phyloP scores from a whole-genome alignment of 495 filamentous ascomycete genomes.

The Aspergillus biplanus region DNA sequence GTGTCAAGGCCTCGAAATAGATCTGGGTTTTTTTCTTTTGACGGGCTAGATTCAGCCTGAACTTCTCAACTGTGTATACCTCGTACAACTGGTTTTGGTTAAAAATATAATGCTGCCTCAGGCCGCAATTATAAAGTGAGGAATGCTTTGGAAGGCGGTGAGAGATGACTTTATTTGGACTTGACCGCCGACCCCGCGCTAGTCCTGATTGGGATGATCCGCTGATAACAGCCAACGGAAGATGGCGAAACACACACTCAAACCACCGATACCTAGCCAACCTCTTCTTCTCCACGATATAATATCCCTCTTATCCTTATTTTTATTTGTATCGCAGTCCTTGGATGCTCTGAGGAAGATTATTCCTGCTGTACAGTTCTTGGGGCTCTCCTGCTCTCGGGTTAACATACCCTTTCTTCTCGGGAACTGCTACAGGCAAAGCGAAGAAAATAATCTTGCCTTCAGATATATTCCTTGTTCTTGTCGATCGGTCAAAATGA shows the following conservation, averaged over 20 bases:
- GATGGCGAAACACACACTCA: slow-evolving; percentile 31
- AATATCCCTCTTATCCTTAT: not conserved
- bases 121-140: too few relatives aligned
- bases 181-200: slow-evolving; percentile 37
- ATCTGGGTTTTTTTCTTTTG: too few relatives aligned
- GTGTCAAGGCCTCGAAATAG: too few relatives aligned
- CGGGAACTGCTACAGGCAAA: slow-evolving; percentile 35
- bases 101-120: too few relatives aligned
- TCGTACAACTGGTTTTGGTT: too few relatives aligned
- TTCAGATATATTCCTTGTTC: slow-evolving; percentile 14
- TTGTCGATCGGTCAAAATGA: slow-evolving; percentile 34
- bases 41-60: too few relatives aligned
- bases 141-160: slow-evolving; percentile 24
- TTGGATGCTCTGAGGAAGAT: slow-evolving; percentile 25
- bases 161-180: slow-evolving; percentile 7
- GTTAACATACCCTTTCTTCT: slow-evolving; percentile 33
- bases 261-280: slow-evolving; percentile 4
- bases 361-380: slow-evolving; percentile 32
- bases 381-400: slow-evolving; percentile 33
- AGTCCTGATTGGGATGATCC: slow-evolving; percentile 26
- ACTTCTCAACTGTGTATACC: too few relatives aligned
- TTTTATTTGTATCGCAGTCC: not conserved
- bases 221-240: slow-evolving; percentile 31
- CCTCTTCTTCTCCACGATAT: slow-evolving; percentile 9
- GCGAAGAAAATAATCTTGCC: slow-evolving; percentile 27